These are phyloP conservation scores for Aspergillus nomiae DNA, from an alignment of 2,329 filamentous ascomycete species.

Conservation along the genomic window DNA sequence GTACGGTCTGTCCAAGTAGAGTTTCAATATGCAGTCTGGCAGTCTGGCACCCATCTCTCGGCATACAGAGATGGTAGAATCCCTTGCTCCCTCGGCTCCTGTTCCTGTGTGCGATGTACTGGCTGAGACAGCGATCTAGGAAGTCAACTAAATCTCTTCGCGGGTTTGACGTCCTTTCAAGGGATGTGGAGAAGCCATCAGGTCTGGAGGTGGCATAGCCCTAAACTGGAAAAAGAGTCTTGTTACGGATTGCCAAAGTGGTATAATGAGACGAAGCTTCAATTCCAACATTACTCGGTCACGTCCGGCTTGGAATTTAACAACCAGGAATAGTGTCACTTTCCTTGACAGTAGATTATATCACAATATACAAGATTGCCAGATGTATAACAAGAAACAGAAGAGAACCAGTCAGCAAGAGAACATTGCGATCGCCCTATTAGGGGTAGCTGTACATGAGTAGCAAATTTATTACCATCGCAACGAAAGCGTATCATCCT, in stretches of 20 bases:
- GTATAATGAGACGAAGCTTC: background rate
- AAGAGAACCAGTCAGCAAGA: background rate
- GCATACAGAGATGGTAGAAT: background rate
- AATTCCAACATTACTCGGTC: background rate
- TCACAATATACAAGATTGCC: background rate
- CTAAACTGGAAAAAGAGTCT: background rate
- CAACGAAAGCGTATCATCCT: background rate
- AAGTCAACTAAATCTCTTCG: background rate
- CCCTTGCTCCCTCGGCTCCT: background rate
- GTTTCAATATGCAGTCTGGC: background rate
- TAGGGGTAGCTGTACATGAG: background rate
- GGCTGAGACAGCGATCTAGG: background rate
- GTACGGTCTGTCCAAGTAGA: background rate
- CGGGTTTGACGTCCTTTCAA: background rate
- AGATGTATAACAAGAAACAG: background rate
- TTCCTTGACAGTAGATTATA: background rate
- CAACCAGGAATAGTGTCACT: background rate
- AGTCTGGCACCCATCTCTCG: background rate
- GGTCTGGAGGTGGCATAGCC: background rate
- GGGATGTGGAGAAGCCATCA: too few relatives aligned
- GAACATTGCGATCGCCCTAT: background rate
- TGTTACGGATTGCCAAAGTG: background rate
- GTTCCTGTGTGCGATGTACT: background rate
- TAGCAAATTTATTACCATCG: background rate
- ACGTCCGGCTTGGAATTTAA: background rate